Base-by-base conservation (phyloP, 106 monocot species). In the Dendrobium chrysotoxum region DNA sequence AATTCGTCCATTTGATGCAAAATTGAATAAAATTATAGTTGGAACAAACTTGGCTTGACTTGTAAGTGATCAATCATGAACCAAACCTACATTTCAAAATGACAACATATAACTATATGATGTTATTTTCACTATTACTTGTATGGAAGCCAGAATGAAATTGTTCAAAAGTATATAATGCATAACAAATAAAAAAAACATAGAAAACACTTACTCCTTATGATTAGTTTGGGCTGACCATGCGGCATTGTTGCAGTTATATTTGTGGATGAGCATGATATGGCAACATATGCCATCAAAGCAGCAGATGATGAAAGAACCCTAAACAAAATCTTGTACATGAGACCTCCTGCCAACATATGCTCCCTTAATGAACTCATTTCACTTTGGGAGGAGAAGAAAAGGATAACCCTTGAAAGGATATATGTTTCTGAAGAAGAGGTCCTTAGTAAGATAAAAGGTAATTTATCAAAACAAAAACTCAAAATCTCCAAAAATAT, bases 181-280 rank as follows among this genome's bases (percentile, higher is more conserved):
- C 35, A 35, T 35, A 35, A 35, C 35, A 35, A 35, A 35, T 35
- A 35, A 53, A 15, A 54, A 54, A 2, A 35, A 35, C 8, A 54
- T 1, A 18, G 18, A 18, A 18, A 54, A 54, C 18, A 4, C 18
- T 12, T 16, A 54, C 12, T 54, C 18, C 4, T 18, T 0, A 35
- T 54, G 17, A 54, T 54, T 54, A 54, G 12, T 54, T 54, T 54
- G 2, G 1, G 18, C 57, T 55, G 12, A 4, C 15, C 5, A 57
- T 57, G 4, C 4, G 21, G 4, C 21, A 57, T 35, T 35, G 0
- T 57, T 57, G 57, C 79, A 66, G 79, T 65, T 30, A 26, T 79
- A 79, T 65, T 65, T 65, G 79, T 79, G 7, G 40, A 79, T 64
- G 79, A 42, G 40, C n/a, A 16, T 39, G 79, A 79, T 58, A 42